Evolutionary conservation across 2,329 filamentous ascomycete genomes (phyloP).

Genomic region (Epichloe gansuensis): DNA sequence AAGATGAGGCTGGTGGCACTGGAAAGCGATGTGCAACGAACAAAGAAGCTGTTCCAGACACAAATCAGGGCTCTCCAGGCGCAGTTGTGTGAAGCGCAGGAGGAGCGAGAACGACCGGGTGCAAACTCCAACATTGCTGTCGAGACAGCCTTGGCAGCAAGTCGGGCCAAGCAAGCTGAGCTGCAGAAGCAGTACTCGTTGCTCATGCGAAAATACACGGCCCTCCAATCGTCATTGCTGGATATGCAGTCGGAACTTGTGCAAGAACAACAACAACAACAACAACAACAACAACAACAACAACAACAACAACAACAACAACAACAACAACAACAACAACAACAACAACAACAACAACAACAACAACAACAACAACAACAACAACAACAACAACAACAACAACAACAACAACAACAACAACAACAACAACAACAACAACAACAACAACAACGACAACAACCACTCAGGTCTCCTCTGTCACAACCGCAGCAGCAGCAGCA

Average conservation of each 20-base stretch:
- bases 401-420: neutral
- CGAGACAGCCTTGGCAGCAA: slow-evolving; percentile 36
- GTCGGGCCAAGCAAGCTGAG: slow-evolving; percentile 39
- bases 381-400: neutral
- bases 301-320: neutral
- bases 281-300: neutral
- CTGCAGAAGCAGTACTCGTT: slow-evolving; percentile 39
- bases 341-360: neutral
- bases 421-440: neutral
- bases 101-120: slow-evolving; percentile 14
- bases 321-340: neutral
- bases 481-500: neutral
- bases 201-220: slow-evolving; percentile 39
- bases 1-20: slow-evolving; percentile 43
- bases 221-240: slow-evolving; percentile 36
- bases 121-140: slow-evolving; percentile 25
- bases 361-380: neutral
- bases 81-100: slow-evolving; percentile 29
- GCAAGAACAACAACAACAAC: neutral
- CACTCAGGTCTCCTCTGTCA: neutral
- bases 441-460: neutral
- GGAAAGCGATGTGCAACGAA: slow-evolving; percentile 34
- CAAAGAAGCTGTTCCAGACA: slow-evolving; percentile 30
- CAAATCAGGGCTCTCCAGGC: slow-evolving; percentile 36
- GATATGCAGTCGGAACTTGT: slow-evolving; percentile 29